phyloP scores from a whole-genome alignment of 495 filamentous ascomycete genomes.

The Penicillium argentinense region DNA sequence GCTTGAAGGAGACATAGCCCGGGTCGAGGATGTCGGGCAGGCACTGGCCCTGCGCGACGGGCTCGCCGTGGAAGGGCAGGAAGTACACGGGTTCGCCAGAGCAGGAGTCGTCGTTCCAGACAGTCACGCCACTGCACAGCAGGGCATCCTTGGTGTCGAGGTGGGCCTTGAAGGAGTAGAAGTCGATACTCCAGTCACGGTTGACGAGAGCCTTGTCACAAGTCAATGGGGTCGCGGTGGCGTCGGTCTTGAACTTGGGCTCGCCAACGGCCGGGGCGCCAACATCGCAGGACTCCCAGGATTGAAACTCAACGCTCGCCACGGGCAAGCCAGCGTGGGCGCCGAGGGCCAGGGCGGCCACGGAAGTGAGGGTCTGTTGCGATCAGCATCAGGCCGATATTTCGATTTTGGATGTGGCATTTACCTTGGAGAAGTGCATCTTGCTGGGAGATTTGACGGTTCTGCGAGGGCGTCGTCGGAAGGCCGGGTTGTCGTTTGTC shows the following conservation, averaged over 20 bases:
- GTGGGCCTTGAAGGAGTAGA: conserved; percentile 21
- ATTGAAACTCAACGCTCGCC: conserved; percentile 24
- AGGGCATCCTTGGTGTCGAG: conserved; percentile 25
- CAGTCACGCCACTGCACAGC: conserved; percentile 17
- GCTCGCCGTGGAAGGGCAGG: conserved; percentile 17
- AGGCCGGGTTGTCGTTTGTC: conserved; percentile 5
- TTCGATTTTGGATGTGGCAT: background rate
- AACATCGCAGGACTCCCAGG: conserved; percentile 23
- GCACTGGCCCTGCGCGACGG: conserved; percentile 20
- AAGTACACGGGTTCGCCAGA: conserved; percentile 16
- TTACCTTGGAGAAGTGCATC: conserved; percentile 21
- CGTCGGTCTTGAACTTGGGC: conserved; percentile 14
- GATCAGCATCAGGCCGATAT: background rate
- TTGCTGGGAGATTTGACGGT: conserved; percentile 7
- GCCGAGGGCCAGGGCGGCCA: conserved; percentile 18
- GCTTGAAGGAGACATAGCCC: conserved; percentile 23
- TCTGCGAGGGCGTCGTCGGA: conserved; percentile 6
- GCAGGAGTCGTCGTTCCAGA: conserved; percentile 29
- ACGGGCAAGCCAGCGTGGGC: conserved; percentile 22
- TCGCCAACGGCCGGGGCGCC: conserved; percentile 14
- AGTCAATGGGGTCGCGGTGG: conserved; percentile 18
- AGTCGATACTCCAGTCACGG: conserved; percentile 27
- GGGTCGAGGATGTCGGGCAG: conserved; percentile 23
- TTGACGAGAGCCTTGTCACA: conserved; percentile 26
- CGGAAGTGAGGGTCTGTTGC: conserved; percentile 19